Evolutionary conservation across 305 asterid genomes (phyloP), one percentile per base, ranked within the genome.

Genomic region (Coffea humblotiana): DNA sequence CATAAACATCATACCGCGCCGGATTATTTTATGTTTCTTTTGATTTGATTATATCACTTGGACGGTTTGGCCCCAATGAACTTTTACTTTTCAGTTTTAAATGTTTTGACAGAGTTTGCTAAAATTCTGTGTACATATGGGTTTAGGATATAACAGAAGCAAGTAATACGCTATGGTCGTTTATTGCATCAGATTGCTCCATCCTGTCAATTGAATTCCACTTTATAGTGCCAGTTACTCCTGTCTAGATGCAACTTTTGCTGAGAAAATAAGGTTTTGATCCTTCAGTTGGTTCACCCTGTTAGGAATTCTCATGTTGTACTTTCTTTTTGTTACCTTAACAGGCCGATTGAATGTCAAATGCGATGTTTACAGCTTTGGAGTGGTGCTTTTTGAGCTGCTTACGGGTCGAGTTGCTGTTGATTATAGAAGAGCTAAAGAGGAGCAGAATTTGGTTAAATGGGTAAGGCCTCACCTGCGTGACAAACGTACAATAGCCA

Each of bases 321-420:
- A 37, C 11, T 21, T 56, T 15, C 15, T 23, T 67, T 82, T 64
- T 35, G 16, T 14, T 3, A 16, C 66, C 1, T 43, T 82, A 13
- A 77, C 80, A 93, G 97, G 98, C 69, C 89, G 86, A 83, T 80
- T 92, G 80, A 90, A 89, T 0, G 79, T 87, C 15, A 92, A 91
- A 77, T 91, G 95, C 71, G 94, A 92, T 68, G 88, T 94, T 8
- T 94, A 89, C 68, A 92, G 97, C 81, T 94, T 91, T 13, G 97
- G 98, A 40, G 92, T 92, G 7, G 98, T 94, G 78, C 77, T 94
- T 27, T 84, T 92, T n/a, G 98, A 94, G 90, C 79, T 92, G 13
- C 84, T 94, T 1, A 91, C 97, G 1, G 98, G 98, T 37, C 92
- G 93, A 2, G 87, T 88, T 0, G 92, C 89, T 1, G 83, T 90